A percentile compares a stretch with the other conserved stretches of the same genome.
phyloP scores from a whole-genome alignment of 2,329 filamentous ascomycete species.

The Annulohypoxylon truncatum region DNA sequence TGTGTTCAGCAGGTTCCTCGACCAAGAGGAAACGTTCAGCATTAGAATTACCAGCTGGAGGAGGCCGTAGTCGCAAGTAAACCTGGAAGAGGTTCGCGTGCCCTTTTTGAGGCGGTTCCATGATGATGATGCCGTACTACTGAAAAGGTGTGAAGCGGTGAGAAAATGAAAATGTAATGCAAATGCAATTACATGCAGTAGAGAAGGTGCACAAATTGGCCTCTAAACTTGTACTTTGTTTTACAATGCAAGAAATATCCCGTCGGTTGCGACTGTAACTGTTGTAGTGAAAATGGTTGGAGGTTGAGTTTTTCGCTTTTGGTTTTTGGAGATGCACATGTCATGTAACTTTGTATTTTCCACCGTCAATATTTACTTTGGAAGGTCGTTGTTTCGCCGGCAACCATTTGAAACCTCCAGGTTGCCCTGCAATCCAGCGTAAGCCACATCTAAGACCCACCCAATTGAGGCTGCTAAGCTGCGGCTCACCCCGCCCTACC shows the following conservation, averaged over 20 bases:
- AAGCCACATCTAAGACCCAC: slow-evolving; percentile 16
- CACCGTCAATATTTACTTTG: slow-evolving; percentile 39
- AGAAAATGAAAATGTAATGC: slow-evolving; percentile 14
- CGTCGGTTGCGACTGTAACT: slow-evolving; percentile 29
- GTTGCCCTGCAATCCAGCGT: not conserved
- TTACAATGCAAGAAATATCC: slow-evolving; percentile 39
- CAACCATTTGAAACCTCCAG: slow-evolving; percentile 16
- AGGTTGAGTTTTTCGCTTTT: slow-evolving; percentile 9
- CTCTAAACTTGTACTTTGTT: slow-evolving; percentile 10
- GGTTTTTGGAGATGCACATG: not conserved
- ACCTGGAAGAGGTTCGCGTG: slow-evolving; percentile 83
- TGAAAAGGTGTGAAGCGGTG: slow-evolving; percentile 14
- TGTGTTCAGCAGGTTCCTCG: slow-evolving; percentile 65
- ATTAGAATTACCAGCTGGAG: slow-evolving; percentile 58
- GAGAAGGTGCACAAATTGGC: slow-evolving; percentile 23
- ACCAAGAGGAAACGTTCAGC: slow-evolving; percentile 82
- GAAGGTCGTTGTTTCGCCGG: slow-evolving; percentile 29
- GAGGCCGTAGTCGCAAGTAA: slow-evolving; percentile 85
- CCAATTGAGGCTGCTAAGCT: slow-evolving; percentile 25
- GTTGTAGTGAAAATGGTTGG: slow-evolving; percentile 31
- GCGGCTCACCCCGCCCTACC: not conserved
- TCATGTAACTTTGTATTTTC: slow-evolving; percentile 1
- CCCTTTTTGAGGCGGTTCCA: slow-evolving; percentile 58
- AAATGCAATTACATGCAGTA: slow-evolving; percentile 33
- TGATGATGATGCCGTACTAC: slow-evolving; percentile 38